Percentiles rank a stretch among this genome's conserved stretches.
Conservation (phyloP, 78 protist species). For the Planoprotostelium fungivorum region DNA sequence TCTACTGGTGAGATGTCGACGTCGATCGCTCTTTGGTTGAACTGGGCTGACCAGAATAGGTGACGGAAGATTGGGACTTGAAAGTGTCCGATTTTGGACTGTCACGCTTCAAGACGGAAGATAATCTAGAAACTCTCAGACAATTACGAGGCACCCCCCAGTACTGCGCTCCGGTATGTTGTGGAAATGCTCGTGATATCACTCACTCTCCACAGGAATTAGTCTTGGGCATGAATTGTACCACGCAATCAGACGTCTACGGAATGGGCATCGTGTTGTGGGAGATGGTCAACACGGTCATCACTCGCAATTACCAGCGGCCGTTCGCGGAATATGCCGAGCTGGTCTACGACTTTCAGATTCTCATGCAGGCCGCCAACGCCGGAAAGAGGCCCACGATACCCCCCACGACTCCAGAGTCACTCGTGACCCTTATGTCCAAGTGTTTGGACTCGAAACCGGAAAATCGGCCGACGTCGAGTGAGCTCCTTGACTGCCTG, state of each 20-base stretch:
- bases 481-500: neutral
- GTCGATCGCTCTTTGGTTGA: neutral
- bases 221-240: constrained; percentile 5
- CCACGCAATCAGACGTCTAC: constrained; percentile 34
- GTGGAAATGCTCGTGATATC: neutral
- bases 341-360: constrained; percentile 39
- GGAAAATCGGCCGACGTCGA: constrained; percentile 22
- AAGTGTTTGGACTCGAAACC: constrained; percentile 46
- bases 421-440: constrained; percentile 19
- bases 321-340: constrained; percentile 42
- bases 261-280: constrained; percentile 47
- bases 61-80: constrained; percentile 25
- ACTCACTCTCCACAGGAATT: constrained; percentile 11
- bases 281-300: constrained; percentile 23
- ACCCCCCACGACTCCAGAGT: constrained; percentile 29
- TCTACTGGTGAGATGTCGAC: neutral
- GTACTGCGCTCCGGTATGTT: constrained; percentile 35
- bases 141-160: constrained; percentile 31
- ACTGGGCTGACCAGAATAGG: constrained; percentile 17
- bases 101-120: constrained; percentile 24
- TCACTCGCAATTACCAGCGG: constrained; percentile 35
- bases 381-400: constrained; percentile 50
- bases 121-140: constrained; percentile 20
- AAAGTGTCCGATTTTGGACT: constrained; percentile 55
- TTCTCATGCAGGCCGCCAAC: constrained; percentile 34